Conservation (phyloP, 371 early-diverging fungal species). For the Mycotypha africana region DNA sequence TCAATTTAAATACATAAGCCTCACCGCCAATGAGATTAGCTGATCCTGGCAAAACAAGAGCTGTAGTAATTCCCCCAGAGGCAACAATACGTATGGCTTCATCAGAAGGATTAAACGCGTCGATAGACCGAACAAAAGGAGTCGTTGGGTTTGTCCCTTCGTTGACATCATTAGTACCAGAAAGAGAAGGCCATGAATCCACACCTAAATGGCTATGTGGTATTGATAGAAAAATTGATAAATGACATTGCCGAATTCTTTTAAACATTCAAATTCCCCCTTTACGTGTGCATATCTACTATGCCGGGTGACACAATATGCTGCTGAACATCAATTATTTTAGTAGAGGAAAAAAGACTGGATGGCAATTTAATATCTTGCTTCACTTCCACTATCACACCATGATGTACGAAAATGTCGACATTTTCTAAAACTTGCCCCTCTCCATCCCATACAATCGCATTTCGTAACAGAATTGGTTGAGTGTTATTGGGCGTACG, state of each 20-base stretch:
- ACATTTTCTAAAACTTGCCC: conserved; percentile 34
- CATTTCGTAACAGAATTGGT: conserved; percentile 44
- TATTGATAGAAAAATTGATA: too few species aligned
- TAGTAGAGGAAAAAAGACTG: too few species aligned
- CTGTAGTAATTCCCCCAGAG: conserved; percentile 75
- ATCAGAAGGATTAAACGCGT: conserved; percentile 60
- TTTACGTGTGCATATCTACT: conserved; percentile 72
- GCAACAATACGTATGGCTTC: conserved; percentile 56
- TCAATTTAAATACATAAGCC: conserved; percentile 59
- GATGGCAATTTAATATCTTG: conserved; percentile 21
- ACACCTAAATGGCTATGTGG: conserved; percentile 51
- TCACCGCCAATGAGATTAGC: conserved; percentile 78
- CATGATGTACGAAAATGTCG: conserved; percentile 49
- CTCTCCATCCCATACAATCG: conserved; percentile 57
- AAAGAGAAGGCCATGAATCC: conserved; percentile 55
- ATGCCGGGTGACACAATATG: conserved; percentile 69
- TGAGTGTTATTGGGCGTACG: conserved; percentile 7
- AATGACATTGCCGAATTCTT: too few species aligned
- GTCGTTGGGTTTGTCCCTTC: conserved; percentile 59
- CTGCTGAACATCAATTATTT: conserved; percentile 58
- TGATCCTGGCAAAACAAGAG: conserved; percentile 72
- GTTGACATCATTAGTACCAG: conserved; percentile 56
- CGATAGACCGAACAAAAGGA: conserved; percentile 54
- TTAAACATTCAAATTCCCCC: background rate
- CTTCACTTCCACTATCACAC: conserved; percentile 41